Base-by-base conservation (phyloP, 169 alveolate genomes). In the Plasmodium yoelii region DNA sequence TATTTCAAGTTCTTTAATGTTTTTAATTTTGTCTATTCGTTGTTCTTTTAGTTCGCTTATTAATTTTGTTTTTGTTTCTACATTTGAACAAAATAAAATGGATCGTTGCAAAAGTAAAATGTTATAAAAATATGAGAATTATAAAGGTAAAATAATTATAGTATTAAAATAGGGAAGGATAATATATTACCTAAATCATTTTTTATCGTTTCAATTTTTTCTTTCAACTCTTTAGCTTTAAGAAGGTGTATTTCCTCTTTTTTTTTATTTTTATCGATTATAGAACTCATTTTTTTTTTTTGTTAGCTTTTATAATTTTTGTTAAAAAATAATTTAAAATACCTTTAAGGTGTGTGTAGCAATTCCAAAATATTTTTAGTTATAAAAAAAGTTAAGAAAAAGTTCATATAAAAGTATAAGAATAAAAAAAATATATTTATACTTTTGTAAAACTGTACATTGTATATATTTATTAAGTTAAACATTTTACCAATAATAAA, bases 211-310 rank as follows among this genome's bases (percentile, higher is more conserved):
- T 67, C 90, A 12, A 80, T 80, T 80, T 80, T 80, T 67, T 80
- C 90, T 60, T 47, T 49, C 46, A 80, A 34, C 68, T 80, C 90
- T 60, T 67, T 80, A 51, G 84, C 90, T 53, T 80, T 80, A 69
- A 80, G 18, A 34, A 80, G 42, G 8, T 80, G 90, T 55, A 46
- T 82, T 53, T 80, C 90, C 34, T 80, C 90, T 42, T 80, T 67
- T 34, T 80, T 68, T 53, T 80, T 80, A n/a, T 80, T 80, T 67
- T 80, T 80, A 53, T 53, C 82, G 22, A 18, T 39, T 34, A 24
- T 71, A 47, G 90, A 80, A 53, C 13, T 80, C 90, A 80, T 80
- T 80, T 61, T 71, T 49, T 24, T 42, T 55, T 22, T 22, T 22
- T 22, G 26, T 22, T 1, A 22, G 1, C 1, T 22, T 22, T 22